phyloP scores from a whole-genome alignment of 2,329 filamentous ascomycete genomes.

The Microsporum ferrugineum region DNA sequence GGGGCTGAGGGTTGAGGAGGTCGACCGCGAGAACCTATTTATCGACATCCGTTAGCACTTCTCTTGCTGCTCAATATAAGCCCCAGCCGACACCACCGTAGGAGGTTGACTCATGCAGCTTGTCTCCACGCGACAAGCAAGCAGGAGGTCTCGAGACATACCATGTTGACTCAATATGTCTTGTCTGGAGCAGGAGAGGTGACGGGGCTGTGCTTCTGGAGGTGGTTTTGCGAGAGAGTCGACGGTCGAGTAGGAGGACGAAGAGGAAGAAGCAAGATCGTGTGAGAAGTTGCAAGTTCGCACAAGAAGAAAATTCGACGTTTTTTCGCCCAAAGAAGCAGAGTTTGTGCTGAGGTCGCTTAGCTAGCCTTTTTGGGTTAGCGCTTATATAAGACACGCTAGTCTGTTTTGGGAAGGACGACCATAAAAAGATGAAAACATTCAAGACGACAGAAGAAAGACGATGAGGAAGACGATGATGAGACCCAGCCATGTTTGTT shows the following conservation, averaged over 20 bases:
- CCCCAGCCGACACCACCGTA: background rate
- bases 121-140: background rate
- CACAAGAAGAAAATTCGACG: background rate
- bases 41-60: constrained; percentile 8
- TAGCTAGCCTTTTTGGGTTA: background rate
- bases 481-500: background rate
- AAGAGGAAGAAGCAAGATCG: constrained; percentile 21
- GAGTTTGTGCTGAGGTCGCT: background rate
- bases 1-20: constrained; percentile 97
- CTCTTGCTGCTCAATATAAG: constrained; percentile 2
- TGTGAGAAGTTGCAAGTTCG: background rate
- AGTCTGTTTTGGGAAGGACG: background rate
- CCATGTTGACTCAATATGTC: constrained; percentile 34
- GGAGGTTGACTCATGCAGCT: background rate
- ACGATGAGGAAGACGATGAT: background rate
- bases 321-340: background rate
- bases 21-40: constrained; percentile 97
- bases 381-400: background rate
- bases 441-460: background rate
- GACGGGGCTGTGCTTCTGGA: constrained; percentile 27
- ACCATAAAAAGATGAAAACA: background rate
- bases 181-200: constrained; percentile 10
- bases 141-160: constrained; percentile 11
- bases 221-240: constrained; percentile 21
- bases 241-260: constrained; percentile 21